Conservation (phyloP, 495 filamentous ascomycete species). For the Amphirosellinia nigrospora region DNA sequence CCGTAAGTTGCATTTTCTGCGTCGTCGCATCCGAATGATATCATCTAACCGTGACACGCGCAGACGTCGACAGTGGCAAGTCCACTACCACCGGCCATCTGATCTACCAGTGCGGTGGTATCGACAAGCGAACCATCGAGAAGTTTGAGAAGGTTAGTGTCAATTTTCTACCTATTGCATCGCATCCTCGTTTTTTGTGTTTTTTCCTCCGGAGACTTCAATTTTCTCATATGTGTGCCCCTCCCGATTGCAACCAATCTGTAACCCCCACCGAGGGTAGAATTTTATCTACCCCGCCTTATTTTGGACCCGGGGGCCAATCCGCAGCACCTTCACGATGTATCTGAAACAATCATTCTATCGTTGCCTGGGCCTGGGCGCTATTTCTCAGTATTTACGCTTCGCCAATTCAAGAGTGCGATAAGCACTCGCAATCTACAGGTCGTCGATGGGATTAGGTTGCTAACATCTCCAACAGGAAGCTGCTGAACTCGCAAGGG, state of each 20-base stretch:
- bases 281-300: constrained; percentile 45
- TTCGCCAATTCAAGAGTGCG: too few species aligned
- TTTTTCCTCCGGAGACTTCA: background rate
- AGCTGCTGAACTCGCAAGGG: constrained; percentile 99
- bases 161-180: constrained; percentile 25
- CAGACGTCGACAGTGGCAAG: constrained; percentile 99
- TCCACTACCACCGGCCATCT: constrained; percentile 94
- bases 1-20: constrained; percentile 77
- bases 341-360: background rate
- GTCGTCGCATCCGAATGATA: constrained; percentile 23
- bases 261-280: constrained; percentile 41
- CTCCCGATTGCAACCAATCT: constrained; percentile 30
- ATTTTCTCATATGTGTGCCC: constrained; percentile 36
- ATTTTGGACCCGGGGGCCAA: constrained; percentile 37
- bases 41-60: constrained; percentile 25
- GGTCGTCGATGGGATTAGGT: background rate
- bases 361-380: background rate
- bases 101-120: constrained; percentile 99
- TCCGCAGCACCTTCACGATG: background rate
- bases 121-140: constrained; percentile 99
- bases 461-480: constrained; percentile 63
- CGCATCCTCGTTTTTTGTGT: constrained; percentile 26
- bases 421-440: background rate
- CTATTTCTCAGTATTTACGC: background rate
- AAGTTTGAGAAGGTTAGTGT: constrained; percentile 98